Base-by-base conservation (phyloP, 768 basidiomycete species). In the Amanita rimosa region DNA sequence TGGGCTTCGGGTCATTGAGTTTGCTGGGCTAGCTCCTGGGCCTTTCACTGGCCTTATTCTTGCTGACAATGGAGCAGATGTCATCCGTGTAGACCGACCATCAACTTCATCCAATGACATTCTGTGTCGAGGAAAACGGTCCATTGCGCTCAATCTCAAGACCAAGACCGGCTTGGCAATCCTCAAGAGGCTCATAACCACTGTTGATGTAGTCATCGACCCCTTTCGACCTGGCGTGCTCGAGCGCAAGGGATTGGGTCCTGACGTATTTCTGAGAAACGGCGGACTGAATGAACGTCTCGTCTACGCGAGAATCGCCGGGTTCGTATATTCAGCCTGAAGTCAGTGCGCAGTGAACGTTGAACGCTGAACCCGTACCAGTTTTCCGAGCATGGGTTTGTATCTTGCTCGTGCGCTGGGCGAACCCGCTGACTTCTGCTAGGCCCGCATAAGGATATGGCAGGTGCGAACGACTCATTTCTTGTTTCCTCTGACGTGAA, bases 201-300 rank as follows among this genome's bases (percentile, higher is more conserved):
- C 70, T 31, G 83, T 85, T n/a, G 88, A 92, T 61, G 73, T 91
- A 13, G 66, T 91, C 39, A 85, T 92, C 56, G 88, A 92, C 59
- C 80, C 89, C 1, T 92, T 85, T 61, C 70, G 88, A 41, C 86
- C 88, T 44, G 89, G 88, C 1, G 85, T 90, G 2, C 70, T 91
- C 65, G 88, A 92, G 58, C 73, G 75, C 51, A 66, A 89, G 26
- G 83, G 83, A 2, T 67, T 92, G 14, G 88, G 85, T 9, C 89
- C 88, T 0, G 76, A 83, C 4, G 70, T 82, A 3, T 88, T 90
- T 57, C 64, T 87, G 14, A 78, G 79, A 42, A 58, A 58, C 27
- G 69, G 63, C 4, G 82, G 80, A 3, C 45, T 78, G 46, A 90
- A 91, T 54, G 67, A 74, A 55, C 72, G 63, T 55, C 64, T 90